phyloP scores from a whole-genome alignment of 768 basidiomycete genomes.

The Scleroderma bovista region DNA sequence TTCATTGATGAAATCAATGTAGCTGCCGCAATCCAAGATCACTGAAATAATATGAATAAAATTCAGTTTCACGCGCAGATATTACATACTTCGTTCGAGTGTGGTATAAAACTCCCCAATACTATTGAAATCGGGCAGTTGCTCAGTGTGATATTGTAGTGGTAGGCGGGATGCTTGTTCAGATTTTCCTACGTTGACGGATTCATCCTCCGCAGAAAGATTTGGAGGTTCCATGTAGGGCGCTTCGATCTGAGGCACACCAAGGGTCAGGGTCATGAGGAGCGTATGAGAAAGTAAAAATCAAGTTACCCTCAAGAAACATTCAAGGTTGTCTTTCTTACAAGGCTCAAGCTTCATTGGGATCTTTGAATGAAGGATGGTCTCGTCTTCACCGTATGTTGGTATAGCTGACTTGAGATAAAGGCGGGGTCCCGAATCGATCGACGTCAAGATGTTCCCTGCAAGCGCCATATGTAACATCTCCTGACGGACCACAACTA shows the following conservation, averaged over 20 bases:
- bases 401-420: constrained; percentile 5
- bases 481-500: constrained; percentile 14
- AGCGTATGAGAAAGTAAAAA: too few relatives aligned
- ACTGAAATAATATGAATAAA: too few relatives aligned
- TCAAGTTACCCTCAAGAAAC: constrained; percentile 10
- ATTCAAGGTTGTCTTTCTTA: constrained; percentile 9
- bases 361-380: constrained; percentile 9
- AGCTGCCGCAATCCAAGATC: too few relatives aligned
- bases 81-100: constrained; percentile 2
- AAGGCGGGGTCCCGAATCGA: constrained; percentile 5
- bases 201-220: background rate
- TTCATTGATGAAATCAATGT: constrained; percentile 2
- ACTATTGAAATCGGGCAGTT: background rate
- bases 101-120: constrained; percentile 4
- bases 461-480: constrained; percentile 14
- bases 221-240: constrained; percentile 1
- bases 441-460: constrained; percentile 9
- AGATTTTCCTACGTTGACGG: background rate
- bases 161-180: too few relatives aligned
- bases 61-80: background rate
- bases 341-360: constrained; percentile 7
- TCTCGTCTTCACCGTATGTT: background rate
- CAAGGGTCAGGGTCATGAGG: too few relatives aligned
- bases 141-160: too few relatives aligned
- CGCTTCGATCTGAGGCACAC: constrained; percentile 1